Conservation (phyloP, 768 basidiomycete species). For the Rubroboletus satanas region DNA sequence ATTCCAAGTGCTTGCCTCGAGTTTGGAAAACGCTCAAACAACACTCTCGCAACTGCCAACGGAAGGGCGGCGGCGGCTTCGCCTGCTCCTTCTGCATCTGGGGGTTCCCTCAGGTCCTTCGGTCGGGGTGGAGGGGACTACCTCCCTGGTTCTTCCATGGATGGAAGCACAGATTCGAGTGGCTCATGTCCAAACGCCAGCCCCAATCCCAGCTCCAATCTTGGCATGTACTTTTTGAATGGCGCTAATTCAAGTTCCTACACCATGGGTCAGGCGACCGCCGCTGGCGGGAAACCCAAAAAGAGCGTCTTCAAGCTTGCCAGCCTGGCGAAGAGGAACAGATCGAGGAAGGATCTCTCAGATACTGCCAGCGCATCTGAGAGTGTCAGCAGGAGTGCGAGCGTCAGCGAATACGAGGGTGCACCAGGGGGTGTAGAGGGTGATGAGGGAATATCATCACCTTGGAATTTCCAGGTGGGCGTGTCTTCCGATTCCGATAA, state of each 20-base stretch:
- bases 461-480: slow-evolving; percentile 72
- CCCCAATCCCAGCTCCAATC: neutral
- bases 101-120: slow-evolving; percentile 16
- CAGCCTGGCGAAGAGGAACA: slow-evolving; percentile 33
- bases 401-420: slow-evolving; percentile 11
- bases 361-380: slow-evolving; percentile 16
- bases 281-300: slow-evolving; percentile 17
- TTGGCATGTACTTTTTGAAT: slow-evolving; percentile 9
- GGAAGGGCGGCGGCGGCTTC: slow-evolving; percentile 10
- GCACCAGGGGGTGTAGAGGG: slow-evolving; percentile 23
- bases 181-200: slow-evolving; percentile 15
- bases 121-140: slow-evolving; percentile 9
- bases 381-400: slow-evolving; percentile 9
- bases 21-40: slow-evolving; percentile 1
- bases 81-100: slow-evolving; percentile 18
- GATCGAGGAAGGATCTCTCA: slow-evolving; percentile 28
- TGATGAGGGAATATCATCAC: slow-evolving; percentile 62
- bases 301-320: slow-evolving; percentile 37
- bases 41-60: neutral
- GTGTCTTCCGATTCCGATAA: neutral
- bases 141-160: slow-evolving; percentile 15
- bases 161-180: slow-evolving; percentile 27
- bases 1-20: neutral
- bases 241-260: slow-evolving; percentile 19
- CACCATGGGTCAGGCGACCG: slow-evolving; percentile 4